Conservation (phyloP, 2,329 filamentous ascomycete genomes). For the Fusarium buharicum region DNA sequence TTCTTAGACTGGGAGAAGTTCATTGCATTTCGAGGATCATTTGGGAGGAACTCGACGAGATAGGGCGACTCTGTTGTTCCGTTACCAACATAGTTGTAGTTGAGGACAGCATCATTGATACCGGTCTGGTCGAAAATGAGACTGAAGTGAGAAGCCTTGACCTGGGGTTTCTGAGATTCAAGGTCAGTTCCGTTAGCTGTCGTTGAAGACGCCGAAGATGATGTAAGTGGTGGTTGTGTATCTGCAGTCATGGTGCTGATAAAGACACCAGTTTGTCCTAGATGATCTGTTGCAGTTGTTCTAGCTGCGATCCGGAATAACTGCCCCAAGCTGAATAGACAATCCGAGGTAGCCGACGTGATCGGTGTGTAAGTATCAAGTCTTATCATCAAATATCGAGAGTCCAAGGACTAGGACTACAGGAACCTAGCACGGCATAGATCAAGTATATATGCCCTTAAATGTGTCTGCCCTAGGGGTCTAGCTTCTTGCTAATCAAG, state of each 20-base stretch:
- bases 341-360: neutral
- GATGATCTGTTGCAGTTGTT: neutral
- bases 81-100: conserved; percentile 65
- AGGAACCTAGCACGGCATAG: neutral
- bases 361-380: neutral
- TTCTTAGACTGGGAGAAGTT: conserved; percentile 66
- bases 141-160: conserved; percentile 58
- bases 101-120: conserved; percentile 66
- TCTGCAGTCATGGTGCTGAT: conserved; percentile 8
- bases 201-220: conserved; percentile 38
- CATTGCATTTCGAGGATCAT: conserved; percentile 75
- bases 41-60: conserved; percentile 72
- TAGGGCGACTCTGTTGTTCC: conserved; percentile 76
- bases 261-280: neutral
- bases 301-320: neutral
- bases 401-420: neutral
- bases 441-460: conserved; percentile 26
- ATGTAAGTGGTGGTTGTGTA: conserved; percentile 36
- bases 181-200: conserved; percentile 49
- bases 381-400: neutral
- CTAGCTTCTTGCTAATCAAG: conserved; percentile 18
- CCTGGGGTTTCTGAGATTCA: conserved; percentile 53
- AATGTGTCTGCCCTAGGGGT: neutral
- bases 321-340: neutral
- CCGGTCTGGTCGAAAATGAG: conserved; percentile 68